phyloP scores from a whole-genome alignment of 2,329 filamentous ascomycete genomes.

The Periconia digitata region DNA sequence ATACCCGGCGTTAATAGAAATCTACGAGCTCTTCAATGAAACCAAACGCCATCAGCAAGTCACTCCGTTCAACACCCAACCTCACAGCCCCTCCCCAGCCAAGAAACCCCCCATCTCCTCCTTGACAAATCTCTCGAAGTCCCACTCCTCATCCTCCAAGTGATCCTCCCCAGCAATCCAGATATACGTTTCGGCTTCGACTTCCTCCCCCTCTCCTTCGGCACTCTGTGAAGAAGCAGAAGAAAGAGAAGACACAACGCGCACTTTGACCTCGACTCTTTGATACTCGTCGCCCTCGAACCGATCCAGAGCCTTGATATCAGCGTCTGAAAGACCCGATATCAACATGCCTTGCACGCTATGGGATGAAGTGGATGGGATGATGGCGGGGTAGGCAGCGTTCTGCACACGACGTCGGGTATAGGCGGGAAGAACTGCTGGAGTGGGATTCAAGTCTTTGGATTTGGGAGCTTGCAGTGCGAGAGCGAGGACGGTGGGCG shows the following conservation, averaged over 20 bases:
- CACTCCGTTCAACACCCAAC: too few species aligned
- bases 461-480: constrained; percentile 57
- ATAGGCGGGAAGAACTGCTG: constrained; percentile 74
- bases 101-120: constrained; percentile 68
- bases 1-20: too few species aligned
- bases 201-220: constrained; percentile 35
- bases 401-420: constrained; percentile 68
- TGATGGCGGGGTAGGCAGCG: constrained; percentile 81
- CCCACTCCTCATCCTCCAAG: constrained; percentile 80
- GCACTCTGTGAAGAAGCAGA: constrained; percentile 10
- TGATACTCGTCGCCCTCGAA: constrained; percentile 82
- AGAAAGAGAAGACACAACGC: constrained; percentile 37
- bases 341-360: constrained; percentile 74
- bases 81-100: constrained; percentile 48
- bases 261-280: constrained; percentile 53
- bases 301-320: constrained; percentile 72
- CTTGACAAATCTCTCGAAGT: constrained; percentile 78
- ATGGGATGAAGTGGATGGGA: constrained; percentile 44
- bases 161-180: constrained; percentile 48
- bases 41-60: too few species aligned
- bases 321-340: constrained; percentile 74
- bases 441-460: constrained; percentile 56
- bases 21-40: too few species aligned
- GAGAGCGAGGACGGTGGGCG: constrained; percentile 80
- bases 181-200: constrained; percentile 55